These are phyloP conservation scores for Chlorella sp. DNA, from an alignment of 139 green algal genomes.

Conservation along the genomic window DNA sequence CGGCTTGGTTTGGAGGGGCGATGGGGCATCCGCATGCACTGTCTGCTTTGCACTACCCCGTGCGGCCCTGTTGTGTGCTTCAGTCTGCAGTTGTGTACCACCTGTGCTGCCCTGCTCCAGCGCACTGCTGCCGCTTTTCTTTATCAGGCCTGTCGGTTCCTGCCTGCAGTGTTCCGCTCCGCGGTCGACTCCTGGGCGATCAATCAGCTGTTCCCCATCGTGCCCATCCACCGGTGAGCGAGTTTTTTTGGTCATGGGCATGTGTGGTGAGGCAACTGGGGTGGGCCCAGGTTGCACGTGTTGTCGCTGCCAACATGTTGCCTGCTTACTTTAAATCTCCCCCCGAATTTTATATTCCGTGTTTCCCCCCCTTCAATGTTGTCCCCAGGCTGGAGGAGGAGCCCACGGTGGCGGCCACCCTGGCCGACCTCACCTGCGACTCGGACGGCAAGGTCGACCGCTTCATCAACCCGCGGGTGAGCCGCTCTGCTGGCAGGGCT, in stretches of 20 bases:
- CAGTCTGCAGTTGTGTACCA: too few species aligned
- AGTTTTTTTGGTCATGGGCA: too few species aligned
- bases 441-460: conserved; percentile 63
- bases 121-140: too few species aligned
- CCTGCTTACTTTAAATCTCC: neutral
- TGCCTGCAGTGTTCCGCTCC: conserved; percentile 64
- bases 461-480: conserved; percentile 57
- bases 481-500: neutral
- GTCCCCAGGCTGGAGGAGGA: conserved; percentile 48
- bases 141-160: too few species aligned
- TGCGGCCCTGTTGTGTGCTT: too few species aligned
- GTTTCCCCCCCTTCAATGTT: neutral
- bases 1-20: too few species aligned
- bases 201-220: conserved; percentile 72
- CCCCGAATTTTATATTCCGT: neutral
- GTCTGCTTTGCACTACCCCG: too few species aligned
- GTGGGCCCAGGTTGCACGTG: too few species aligned
- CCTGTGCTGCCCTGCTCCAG: too few species aligned
- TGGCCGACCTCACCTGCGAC: conserved; percentile 77
- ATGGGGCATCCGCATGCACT: too few species aligned
- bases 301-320: too few species aligned
- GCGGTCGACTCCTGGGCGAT: conserved; percentile 74
- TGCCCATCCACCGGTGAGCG: conserved; percentile 57
- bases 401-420: conserved; percentile 51
- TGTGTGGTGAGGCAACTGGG: too few species aligned